Conservation (phyloP, 257 asterid genomes). For the Solanum acaule region DNA sequence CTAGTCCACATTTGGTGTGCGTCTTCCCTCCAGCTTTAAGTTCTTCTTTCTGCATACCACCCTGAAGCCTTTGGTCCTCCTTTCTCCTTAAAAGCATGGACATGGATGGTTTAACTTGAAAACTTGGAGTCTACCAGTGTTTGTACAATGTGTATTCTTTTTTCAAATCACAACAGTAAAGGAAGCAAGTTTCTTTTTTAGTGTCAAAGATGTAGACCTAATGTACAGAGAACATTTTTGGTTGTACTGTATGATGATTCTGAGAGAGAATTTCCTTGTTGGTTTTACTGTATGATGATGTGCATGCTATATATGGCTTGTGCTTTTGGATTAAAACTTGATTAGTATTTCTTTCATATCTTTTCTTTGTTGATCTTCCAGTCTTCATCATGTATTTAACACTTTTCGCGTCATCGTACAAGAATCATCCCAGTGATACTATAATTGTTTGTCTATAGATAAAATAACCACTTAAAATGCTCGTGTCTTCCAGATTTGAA, state of each 20-base stretch:
- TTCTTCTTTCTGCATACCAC: constrained; percentile 82
- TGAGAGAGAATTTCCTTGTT: neutral
- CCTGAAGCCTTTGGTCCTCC: constrained; percentile 15
- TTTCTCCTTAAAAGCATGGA: neutral
- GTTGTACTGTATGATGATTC: neutral
- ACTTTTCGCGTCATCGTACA: neutral
- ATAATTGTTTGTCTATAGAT: neutral
- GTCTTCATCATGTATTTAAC: neutral
- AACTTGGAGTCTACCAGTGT: neutral
- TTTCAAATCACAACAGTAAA: neutral
- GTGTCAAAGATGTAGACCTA: neutral
- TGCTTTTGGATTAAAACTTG: too few relatives aligned
- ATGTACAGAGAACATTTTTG: neutral
- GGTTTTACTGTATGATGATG: neutral
- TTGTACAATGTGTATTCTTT: constrained; percentile 2
- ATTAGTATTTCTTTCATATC: neutral
- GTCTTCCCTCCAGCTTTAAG: constrained; percentile 84
- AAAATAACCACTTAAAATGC: neutral
- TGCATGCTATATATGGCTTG: too few relatives aligned
- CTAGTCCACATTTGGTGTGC: constrained; percentile 86
- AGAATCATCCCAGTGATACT: neutral
- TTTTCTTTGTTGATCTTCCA: neutral
- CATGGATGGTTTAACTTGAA: neutral
- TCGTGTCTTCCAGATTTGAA: neutral
- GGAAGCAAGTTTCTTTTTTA: neutral